phyloP scores from a whole-genome alignment of 2,329 filamentous ascomycete genomes.

The Penicillium sp. region DNA sequence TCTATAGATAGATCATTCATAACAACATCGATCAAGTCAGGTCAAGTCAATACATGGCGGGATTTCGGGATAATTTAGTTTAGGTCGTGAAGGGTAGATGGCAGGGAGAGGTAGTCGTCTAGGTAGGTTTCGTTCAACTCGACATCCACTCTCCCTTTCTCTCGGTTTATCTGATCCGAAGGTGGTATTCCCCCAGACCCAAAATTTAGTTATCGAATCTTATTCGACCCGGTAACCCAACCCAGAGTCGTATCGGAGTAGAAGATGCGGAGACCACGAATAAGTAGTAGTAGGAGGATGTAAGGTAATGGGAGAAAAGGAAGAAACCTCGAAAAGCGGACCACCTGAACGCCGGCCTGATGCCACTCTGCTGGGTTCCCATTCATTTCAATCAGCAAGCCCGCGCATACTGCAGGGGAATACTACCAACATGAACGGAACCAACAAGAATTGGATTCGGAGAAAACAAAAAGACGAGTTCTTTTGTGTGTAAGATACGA shows the following conservation, averaged over 20 bases:
- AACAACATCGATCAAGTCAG: conserved; percentile 44
- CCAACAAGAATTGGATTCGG: conserved; percentile 30
- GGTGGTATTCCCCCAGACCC: neutral
- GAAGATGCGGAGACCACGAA: conserved; percentile 20
- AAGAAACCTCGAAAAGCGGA: conserved; percentile 36
- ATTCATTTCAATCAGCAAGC: conserved; percentile 34
- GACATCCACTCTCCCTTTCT: neutral
- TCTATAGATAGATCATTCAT: conserved; percentile 49
- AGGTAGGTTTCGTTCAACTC: neutral
- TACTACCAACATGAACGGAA: conserved; percentile 42
- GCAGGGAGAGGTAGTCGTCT: neutral
- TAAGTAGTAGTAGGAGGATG: conserved; percentile 24
- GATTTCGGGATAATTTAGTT: conserved; percentile 15
- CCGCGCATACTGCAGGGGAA: conserved; percentile 29
- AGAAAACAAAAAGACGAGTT: conserved; percentile 38
- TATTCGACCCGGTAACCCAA: too few species aligned
- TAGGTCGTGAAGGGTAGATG: conserved; percentile 10
- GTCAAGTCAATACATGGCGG: conserved; percentile 33
- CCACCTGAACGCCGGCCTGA: conserved; percentile 50
- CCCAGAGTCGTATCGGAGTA: conserved; percentile 10
- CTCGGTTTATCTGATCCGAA: neutral
- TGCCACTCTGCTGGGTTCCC: conserved; percentile 46
- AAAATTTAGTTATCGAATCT: neutral
- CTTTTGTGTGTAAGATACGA: conserved; percentile 22
- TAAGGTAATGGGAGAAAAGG: conserved; percentile 28